Percentiles rank a stretch among this genome's conserved stretches.
These are phyloP conservation scores for Arachnopeziza araneosa DNA, from an alignment of 2,329 filamentous ascomycete species.

Conservation along the genomic window DNA sequence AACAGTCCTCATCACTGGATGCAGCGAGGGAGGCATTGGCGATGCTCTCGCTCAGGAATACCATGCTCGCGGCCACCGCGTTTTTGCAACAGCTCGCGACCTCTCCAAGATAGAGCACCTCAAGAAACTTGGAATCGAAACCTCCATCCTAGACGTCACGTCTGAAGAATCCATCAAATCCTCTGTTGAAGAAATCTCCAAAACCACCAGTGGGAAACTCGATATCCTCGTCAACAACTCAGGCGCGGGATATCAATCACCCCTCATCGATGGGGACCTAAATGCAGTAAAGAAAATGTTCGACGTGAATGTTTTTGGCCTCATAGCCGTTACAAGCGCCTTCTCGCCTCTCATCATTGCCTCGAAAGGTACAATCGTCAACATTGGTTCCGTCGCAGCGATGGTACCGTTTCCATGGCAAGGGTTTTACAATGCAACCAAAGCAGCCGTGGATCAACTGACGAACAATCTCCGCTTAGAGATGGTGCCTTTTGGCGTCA, in stretches of 20 bases:
- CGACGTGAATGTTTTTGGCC: slow-evolving; percentile 38
- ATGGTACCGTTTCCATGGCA: slow-evolving; percentile 69
- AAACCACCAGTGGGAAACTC: slow-evolving; percentile 11
- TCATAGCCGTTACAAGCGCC: slow-evolving; percentile 39
- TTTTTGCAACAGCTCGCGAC: slow-evolving; percentile 38
- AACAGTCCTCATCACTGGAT: slow-evolving; percentile 4
- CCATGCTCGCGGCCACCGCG: slow-evolving; percentile 32
- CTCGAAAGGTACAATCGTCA: slow-evolving; percentile 22
- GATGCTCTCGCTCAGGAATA: slow-evolving; percentile 32
- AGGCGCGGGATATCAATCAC: slow-evolving; percentile 18
- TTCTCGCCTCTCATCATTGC: slow-evolving; percentile 31
- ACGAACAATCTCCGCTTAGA: slow-evolving; percentile 24
- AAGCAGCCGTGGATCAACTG: slow-evolving; percentile 54
- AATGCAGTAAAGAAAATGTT: slow-evolving; percentile 29
- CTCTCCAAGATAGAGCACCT: slow-evolving; percentile 31
- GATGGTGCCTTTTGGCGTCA: slow-evolving; percentile 25
- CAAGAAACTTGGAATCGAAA: slow-evolving; percentile 26
- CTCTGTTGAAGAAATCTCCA: slow-evolving; percentile 23
- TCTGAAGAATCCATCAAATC: slow-evolving; percentile 31
- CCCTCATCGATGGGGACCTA: slow-evolving; percentile 30
- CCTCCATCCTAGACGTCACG: slow-evolving; percentile 37
- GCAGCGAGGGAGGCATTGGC: slow-evolving; percentile 6
- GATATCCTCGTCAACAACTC: slow-evolving; percentile 18
- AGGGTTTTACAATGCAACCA: slow-evolving; percentile 72
- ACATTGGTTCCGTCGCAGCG: slow-evolving; percentile 39